Evolutionary conservation across 257 asterid genomes (phyloP).

Genomic region (Datura wrightii): DNA sequence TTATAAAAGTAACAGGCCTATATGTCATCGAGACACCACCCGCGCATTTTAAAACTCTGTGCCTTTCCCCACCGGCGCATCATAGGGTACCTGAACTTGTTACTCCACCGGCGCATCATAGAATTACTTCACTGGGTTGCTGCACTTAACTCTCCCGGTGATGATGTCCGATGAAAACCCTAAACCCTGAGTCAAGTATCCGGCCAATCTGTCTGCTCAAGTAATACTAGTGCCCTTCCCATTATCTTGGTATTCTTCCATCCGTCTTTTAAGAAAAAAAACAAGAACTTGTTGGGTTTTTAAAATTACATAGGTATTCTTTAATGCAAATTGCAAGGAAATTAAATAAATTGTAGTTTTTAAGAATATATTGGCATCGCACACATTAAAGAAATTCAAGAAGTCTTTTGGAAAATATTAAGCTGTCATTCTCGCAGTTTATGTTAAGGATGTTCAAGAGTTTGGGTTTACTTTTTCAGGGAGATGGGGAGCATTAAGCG

Average conservation of each 20-base stretch:
- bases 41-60: background rate
- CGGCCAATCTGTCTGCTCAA: background rate
- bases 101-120: background rate
- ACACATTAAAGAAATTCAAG: background rate
- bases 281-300: background rate
- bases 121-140: background rate
- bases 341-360: background rate
- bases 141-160: background rate
- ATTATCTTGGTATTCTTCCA: background rate
- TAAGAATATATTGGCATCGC: background rate
- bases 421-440: background rate
- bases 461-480: conserved; percentile 24
- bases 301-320: background rate
- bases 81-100: background rate
- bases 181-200: conserved; percentile 30
- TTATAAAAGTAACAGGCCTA: background rate
- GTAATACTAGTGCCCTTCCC: background rate
- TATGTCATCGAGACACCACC: background rate
- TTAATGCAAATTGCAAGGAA: background rate
- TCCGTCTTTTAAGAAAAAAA: too few species aligned
- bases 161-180: conserved; percentile 24
- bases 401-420: background rate
- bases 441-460: background rate
- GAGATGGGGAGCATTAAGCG: conserved; percentile 69
- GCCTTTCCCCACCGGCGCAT: background rate